phyloP scores from a whole-genome alignment of 176 grass and related monocot species.

The bread wheat (Triticum aestivum) region IWGSC_CS_RefSeq_v2.1 NC_057807.1:502370576-502371075 shows the following conservation, averaged over 20 bases:
- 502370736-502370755: slow-evolving; percentile 49
- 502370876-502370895: slow-evolving; percentile 56
- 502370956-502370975: slow-evolving; percentile 82
- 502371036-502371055: slow-evolving; percentile 72
- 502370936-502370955: slow-evolving; percentile 90
- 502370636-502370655: slow-evolving; percentile 50
- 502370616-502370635: slow-evolving; percentile 16
- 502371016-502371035: slow-evolving; percentile 53
- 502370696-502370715: slow-evolving; percentile 15
- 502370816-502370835: slow-evolving; percentile 48
- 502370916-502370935: slow-evolving; percentile 84
- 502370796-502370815: slow-evolving; percentile 69
- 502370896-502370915: slow-evolving; percentile 65
- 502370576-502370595: slow-evolving; percentile 56
- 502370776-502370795: slow-evolving; percentile 84
- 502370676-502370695: slow-evolving; percentile 33
- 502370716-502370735: slow-evolving; percentile 41
- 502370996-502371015: slow-evolving; percentile 55
- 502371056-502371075: slow-evolving; percentile 71
- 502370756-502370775: slow-evolving; percentile 65
- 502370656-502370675: slow-evolving; percentile 34
- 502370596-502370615: slow-evolving; percentile 62
- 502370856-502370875: slow-evolving; percentile 49
- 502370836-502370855: slow-evolving; percentile 55
- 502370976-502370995: slow-evolving; percentile 54